phyloP scores from a whole-genome alignment of 441 rosid species.

The Pelargonium citronellum region DNA sequence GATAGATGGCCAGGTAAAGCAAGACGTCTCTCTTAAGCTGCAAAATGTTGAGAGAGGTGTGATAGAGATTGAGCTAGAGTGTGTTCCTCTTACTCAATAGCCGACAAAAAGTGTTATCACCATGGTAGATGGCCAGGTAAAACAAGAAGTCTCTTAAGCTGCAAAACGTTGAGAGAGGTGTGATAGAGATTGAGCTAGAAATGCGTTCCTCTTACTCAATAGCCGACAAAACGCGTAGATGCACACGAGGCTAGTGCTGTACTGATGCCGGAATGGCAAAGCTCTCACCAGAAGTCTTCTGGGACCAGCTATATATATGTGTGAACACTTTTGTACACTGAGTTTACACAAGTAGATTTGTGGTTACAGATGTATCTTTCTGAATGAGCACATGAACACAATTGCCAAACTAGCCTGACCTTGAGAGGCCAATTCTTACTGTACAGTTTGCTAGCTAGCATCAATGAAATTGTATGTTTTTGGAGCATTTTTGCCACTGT shows the following conservation, averaged over 20 bases:
- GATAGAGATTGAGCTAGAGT: conserved; percentile 83
- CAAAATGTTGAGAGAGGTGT: conserved; percentile 85
- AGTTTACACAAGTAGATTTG: neutral
- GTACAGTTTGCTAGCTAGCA: neutral
- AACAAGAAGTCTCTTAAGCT: conserved; percentile 74
- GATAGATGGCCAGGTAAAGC: conserved; percentile 74
- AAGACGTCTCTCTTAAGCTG: conserved; percentile 71
- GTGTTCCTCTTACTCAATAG: conserved; percentile 88
- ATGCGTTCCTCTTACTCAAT: conserved; percentile 87
- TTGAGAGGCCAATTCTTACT: neutral
- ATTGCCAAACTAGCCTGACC: neutral
- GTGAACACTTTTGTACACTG: neutral
- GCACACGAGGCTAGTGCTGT: neutral
- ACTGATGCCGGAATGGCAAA: neutral
- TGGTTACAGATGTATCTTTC: neutral
- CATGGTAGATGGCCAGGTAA: conserved; percentile 66
- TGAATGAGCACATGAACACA: neutral
- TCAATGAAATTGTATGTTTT: neutral
- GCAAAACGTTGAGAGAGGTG: conserved; percentile 83
- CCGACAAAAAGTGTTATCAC: conserved; percentile 30
- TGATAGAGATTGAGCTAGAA: conserved; percentile 84
- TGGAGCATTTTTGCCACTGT: too few species aligned
- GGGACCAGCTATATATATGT: neutral
- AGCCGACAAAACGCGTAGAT: conserved; percentile 15
- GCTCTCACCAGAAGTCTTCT: too few species aligned